Evolutionary conservation across 257 asterid species (phyloP).

Genomic region (Solanum sitiens): DNA sequence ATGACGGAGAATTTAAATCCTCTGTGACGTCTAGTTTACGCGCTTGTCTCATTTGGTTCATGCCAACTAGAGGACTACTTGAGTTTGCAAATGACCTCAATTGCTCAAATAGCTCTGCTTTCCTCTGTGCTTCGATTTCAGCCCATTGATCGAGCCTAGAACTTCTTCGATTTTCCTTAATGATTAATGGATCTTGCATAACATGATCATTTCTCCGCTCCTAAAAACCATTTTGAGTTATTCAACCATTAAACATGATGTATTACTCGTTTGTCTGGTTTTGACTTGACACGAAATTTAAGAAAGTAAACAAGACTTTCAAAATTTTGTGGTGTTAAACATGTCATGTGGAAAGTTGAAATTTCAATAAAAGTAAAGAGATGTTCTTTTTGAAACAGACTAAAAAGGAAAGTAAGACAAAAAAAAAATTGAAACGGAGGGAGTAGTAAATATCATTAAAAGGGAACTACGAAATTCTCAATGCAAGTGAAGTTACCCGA

Average conservation of each 20-base stretch:
- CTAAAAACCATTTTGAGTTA: constrained; percentile 15
- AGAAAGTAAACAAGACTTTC: neutral
- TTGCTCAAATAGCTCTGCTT: constrained; percentile 21
- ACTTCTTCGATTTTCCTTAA: constrained; percentile 34
- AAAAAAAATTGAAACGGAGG: neutral
- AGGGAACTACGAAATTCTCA: neutral
- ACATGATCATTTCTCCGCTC: constrained; percentile 44
- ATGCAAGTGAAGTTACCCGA: constrained; percentile 31
- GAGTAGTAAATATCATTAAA: neutral
- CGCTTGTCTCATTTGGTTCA: constrained; percentile 18
- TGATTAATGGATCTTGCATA: constrained; percentile 29
- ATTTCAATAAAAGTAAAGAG: neutral
- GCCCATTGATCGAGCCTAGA: constrained; percentile 20
- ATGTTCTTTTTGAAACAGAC: neutral
- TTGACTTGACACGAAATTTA: neutral
- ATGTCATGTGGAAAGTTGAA: neutral
- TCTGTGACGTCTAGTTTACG: constrained; percentile 31
- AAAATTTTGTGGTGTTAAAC: neutral
- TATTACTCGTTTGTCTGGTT: neutral
- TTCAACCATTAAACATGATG: neutral
- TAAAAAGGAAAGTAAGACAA: neutral
- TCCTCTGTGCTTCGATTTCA: constrained; percentile 17
- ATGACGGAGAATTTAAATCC: constrained; percentile 33
- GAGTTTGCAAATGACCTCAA: constrained; percentile 16
- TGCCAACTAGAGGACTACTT: constrained; percentile 17